These are phyloP conservation scores for Haematococcus sp. DNA, from an alignment of 139 green algal species.

Conservation along the genomic window DNA sequence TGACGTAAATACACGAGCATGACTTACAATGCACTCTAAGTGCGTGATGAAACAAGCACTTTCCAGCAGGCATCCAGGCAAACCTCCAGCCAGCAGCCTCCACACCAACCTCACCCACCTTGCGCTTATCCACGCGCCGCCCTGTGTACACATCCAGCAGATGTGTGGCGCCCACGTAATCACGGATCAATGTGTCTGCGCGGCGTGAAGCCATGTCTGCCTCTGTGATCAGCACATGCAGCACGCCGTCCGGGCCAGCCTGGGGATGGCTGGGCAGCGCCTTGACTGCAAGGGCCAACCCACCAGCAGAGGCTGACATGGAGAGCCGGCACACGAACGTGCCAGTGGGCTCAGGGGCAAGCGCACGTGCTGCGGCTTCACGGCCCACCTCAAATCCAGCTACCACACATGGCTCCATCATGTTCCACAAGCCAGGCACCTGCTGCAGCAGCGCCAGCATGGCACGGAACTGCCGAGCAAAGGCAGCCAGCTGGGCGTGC, in stretches of 20 bases:
- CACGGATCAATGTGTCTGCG: conserved; percentile 24
- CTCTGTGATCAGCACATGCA: conserved; percentile 8
- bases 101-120: conserved; percentile 2
- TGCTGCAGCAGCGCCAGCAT: conserved; percentile 1
- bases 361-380: background rate
- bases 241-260: background rate
- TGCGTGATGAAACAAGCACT: no score
- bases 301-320: conserved; percentile 5
- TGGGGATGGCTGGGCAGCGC: background rate
- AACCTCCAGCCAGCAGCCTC: background rate
- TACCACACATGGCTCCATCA: background rate
- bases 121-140: conserved; percentile 27
- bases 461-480: background rate
- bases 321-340: conserved; percentile 24
- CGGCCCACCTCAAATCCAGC: conserved; percentile 7
- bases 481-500: background rate
- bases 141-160: conserved; percentile 29
- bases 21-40: no score
- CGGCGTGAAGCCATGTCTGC: conserved; percentile 8
- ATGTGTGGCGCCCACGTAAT: conserved; percentile 17
- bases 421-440: background rate
- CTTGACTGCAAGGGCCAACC: conserved; percentile 17
- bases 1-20: no score
- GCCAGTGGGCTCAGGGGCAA: background rate
- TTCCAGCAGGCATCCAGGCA: no score